Conservation (phyloP, 306 rosid genomes). For the Begonia loranthoides region DNA sequence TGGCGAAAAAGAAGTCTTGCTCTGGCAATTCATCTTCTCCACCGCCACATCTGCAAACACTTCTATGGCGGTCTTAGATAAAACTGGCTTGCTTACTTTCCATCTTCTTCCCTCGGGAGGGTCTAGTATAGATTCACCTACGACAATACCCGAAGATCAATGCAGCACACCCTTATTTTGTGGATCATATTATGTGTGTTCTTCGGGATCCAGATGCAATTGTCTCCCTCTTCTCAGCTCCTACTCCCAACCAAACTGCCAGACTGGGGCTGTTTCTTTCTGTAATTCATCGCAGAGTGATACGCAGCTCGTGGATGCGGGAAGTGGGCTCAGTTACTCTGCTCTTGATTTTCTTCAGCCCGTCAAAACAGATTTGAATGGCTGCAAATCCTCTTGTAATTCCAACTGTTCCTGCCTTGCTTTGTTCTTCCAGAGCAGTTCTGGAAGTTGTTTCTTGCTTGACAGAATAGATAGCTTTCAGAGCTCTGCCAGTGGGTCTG, state of each 20-base stretch:
- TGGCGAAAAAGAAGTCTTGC: constrained; percentile 34
- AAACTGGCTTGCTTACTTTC: constrained; percentile 54
- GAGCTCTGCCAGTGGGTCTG: constrained; percentile 25
- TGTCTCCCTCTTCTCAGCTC: constrained; percentile 53
- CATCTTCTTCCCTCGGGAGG: constrained; percentile 26
- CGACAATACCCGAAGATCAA: constrained; percentile 37
- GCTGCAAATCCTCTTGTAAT: constrained; percentile 52
- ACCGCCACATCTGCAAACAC: constrained; percentile 18
- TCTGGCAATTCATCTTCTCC: constrained; percentile 58
- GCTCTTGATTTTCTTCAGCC: constrained; percentile 49
- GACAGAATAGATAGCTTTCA: constrained; percentile 61
- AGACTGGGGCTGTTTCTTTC: constrained; percentile 39
- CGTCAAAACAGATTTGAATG: constrained; percentile 36
- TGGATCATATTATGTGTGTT: constrained; percentile 43
- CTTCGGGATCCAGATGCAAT: constrained; percentile 25
- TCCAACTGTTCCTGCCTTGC: constrained; percentile 71
- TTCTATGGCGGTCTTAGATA: constrained; percentile 52
- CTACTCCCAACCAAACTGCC: constrained; percentile 37
- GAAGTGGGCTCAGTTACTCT: constrained; percentile 44
- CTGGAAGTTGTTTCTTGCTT: constrained; percentile 55
- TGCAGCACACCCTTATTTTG: constrained; percentile 76
- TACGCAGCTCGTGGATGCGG: constrained; percentile 30
- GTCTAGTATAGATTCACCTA: constrained; percentile 19
- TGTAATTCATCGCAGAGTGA: constrained; percentile 22
- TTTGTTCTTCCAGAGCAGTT: constrained; percentile 54